Base-by-base conservation (phyloP, 2,329 filamentous ascomycete genomes). In the Botryotinia calthae region DNA sequence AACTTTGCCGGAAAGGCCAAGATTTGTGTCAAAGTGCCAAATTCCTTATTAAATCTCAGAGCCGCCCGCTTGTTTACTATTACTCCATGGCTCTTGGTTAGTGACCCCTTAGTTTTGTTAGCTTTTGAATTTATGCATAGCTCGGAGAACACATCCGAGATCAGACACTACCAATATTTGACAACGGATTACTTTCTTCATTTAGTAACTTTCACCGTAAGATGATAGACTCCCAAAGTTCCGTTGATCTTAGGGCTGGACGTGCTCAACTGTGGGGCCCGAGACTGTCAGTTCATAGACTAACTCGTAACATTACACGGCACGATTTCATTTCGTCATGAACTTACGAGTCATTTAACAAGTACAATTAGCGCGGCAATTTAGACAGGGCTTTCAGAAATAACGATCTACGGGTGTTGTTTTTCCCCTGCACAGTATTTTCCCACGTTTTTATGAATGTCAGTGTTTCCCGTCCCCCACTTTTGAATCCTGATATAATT, bases 161-260 rank as follows among this genome's bases (percentile, higher is more conserved):
- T 34, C 7, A 66, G 31, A 54, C 31, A 54, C 44, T 66, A 66
- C 22, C 25, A 51, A 8, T n/a, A 66, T 66, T 66, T 66, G 63
- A 66, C 63, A 66, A 51, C 63, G 63, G 44, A 51, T 37, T 51
- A 34, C 14, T 37, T 37, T 51, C 31, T 66, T 25, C 20, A 37
- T 54, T 20, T 1, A 54, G 64, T 40, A 42, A 31, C 6, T 28
- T 28, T n/a, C 44, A 48, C 64, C 64, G 64, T 22, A 46, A 9
- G 12, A 67, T 16, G 20, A 54, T 40, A 28, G 34, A 54, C 34
- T 22, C 22, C 42, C 25, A 22, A 42, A 40, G 34, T 8, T 28
- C 34, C 6, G 9, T 22, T 56, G 48, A 67, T 28, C 16, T 56
- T 54, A 67, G 34, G 64, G 64, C 34, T 56, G 34, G 34, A 40